phyloP scores from a whole-genome alignment of 495 filamentous ascomycete genomes.

The Aspergillus saccharolyticus region DNA sequence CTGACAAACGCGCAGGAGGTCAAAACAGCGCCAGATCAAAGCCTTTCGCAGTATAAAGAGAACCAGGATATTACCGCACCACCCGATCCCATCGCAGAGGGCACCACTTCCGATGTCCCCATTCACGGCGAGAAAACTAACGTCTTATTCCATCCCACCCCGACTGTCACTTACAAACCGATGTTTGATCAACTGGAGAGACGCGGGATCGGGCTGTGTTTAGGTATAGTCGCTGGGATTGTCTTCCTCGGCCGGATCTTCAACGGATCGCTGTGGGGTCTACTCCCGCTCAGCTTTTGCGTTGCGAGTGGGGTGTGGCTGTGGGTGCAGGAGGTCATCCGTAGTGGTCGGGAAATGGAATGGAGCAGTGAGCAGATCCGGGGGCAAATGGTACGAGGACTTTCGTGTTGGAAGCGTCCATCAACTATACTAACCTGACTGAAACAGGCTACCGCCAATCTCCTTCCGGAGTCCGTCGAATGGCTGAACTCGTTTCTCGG shows the following conservation, averaged over 20 bases:
- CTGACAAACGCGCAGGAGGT: conserved; percentile 40
- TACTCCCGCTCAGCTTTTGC: conserved; percentile 65
- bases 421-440: conserved; percentile 16
- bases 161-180: conserved; percentile 76
- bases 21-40: conserved; percentile 57
- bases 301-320: conserved; percentile 73
- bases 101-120: conserved; percentile 84
- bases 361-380: conserved; percentile 83
- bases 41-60: conserved; percentile 68
- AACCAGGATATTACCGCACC: conserved; percentile 89
- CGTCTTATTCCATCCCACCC: conserved; percentile 91
- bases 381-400: conserved; percentile 63
- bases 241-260: conserved; percentile 74
- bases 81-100: conserved; percentile 74
- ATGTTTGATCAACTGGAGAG: conserved; percentile 76
- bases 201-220: conserved; percentile 60
- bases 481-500: conserved; percentile 89
- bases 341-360: conserved; percentile 75
- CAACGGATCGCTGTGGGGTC: conserved; percentile 67
- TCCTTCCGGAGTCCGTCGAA: conserved; percentile 88
- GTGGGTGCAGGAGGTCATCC: conserved; percentile 82
- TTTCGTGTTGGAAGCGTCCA: neutral
- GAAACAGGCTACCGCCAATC: conserved; percentile 63
- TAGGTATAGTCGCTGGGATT: conserved; percentile 63
- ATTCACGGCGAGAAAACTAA: conserved; percentile 96